phyloP scores from a whole-genome alignment of 2,329 filamentous ascomycete species.

The Exserohilum rostratum region DNA sequence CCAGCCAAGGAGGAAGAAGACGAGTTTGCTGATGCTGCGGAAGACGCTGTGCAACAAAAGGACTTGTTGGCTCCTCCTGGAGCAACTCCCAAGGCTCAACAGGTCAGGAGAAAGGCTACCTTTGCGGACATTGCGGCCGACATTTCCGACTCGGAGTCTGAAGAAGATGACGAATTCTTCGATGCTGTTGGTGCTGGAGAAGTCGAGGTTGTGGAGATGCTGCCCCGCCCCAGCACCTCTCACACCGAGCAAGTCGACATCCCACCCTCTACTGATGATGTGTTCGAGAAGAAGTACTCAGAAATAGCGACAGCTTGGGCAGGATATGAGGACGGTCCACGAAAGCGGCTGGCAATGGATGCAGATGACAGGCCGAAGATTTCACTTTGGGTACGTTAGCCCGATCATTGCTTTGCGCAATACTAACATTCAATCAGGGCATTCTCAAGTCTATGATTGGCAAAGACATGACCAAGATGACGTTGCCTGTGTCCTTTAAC shows the following conservation, averaged over 20 bases:
- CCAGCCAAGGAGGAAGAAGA: conserved; percentile 31
- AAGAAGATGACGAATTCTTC: conserved; percentile 92
- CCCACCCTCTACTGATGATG: conserved; percentile 51
- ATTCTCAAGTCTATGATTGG: conserved; percentile 99
- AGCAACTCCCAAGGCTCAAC: conserved; percentile 18
- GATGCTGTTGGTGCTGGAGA: conserved; percentile 94
- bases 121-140: conserved; percentile 72
- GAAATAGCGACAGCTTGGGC: conserved; percentile 80
- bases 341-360: conserved; percentile 83
- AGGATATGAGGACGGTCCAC: conserved; percentile 89
- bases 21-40: conserved; percentile 42
- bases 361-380: conserved; percentile 92
- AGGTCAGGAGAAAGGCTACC: conserved; percentile 64
- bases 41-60: conserved; percentile 44
- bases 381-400: conserved; percentile 78
- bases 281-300: conserved; percentile 57
- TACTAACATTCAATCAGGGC: conserved; percentile 62
- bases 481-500: conserved; percentile 96
- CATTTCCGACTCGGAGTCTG: conserved; percentile 71
- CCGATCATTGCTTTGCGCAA: background rate
- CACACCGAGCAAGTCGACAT: conserved; percentile 43
- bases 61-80: conserved; percentile 26
- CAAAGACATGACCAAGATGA: conserved; percentile 99
- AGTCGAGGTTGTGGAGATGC: conserved; percentile 77
- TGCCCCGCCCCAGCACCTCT: conserved; percentile 56